Evolutionary conservation across 2,329 filamentous ascomycete genomes (phyloP).

Genomic region (Fusarium sp.): DNA sequence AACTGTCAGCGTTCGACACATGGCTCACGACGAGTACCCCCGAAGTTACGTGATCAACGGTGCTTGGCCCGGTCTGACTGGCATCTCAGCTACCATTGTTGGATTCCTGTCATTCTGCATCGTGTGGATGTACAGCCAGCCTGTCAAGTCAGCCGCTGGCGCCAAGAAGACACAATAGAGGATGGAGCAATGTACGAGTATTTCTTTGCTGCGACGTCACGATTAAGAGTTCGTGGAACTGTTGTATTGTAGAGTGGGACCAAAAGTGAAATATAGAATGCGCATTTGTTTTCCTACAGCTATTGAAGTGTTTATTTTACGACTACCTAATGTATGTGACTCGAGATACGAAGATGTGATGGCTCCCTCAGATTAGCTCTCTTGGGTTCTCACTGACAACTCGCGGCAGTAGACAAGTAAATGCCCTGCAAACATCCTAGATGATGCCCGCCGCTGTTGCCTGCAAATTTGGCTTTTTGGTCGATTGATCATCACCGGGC

Average conservation of each 20-base stretch:
- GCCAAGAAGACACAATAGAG: constrained; percentile 60
- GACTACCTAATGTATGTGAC: neutral
- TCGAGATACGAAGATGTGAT: constrained; percentile 29
- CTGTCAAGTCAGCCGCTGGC: constrained; percentile 47
- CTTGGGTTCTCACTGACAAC: constrained; percentile 64
- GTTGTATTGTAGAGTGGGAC: constrained; percentile 33
- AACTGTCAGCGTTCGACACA: constrained; percentile 93
- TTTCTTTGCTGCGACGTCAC: constrained; percentile 22
- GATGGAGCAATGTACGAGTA: constrained; percentile 27
- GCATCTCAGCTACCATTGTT: constrained; percentile 82
- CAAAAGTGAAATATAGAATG: constrained; percentile 39
- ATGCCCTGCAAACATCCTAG: constrained; percentile 10
- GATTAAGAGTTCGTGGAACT: constrained; percentile 8
- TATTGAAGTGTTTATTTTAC: neutral
- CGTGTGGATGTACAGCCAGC: constrained; percentile 82
- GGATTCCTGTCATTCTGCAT: constrained; percentile 88
- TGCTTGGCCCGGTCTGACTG: constrained; percentile 94
- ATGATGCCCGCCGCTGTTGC: constrained; percentile 49
- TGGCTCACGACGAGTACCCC: constrained; percentile 96
- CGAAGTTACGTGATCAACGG: constrained; percentile 89
- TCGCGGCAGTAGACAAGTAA: constrained; percentile 39
- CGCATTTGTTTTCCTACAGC: constrained; percentile 25
- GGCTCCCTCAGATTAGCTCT: constrained; percentile 66
- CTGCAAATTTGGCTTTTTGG: constrained; percentile 70
- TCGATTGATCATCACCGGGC: constrained; percentile 62